Evolutionary conservation across 495 filamentous ascomycete genomes (phyloP).

Genomic region (Penicillium egyptiacum): DNA sequence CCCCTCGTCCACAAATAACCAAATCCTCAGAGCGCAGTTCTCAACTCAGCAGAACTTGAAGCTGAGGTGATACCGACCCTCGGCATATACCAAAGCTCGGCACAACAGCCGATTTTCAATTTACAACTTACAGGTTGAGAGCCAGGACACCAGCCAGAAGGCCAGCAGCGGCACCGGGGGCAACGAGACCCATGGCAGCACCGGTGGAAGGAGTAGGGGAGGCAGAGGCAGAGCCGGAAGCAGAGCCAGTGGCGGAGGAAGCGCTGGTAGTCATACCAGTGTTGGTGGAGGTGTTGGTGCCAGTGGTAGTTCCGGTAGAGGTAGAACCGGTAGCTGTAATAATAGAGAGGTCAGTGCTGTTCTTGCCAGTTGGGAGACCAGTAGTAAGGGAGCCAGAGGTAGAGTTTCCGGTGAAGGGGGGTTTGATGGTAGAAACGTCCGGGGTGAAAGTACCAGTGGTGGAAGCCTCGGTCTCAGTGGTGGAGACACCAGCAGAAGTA

Average conservation of each 20-base stretch:
- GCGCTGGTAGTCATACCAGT: slow-evolving; percentile 15
- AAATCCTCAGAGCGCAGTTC: too few relatives aligned
- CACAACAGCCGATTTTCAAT: background rate
- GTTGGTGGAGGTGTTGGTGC: slow-evolving; percentile 8
- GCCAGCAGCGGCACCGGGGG: slow-evolving; percentile 25
- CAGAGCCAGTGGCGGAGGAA: slow-evolving; percentile 8
- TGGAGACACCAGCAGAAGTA: slow-evolving; percentile 8
- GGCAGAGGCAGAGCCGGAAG: slow-evolving; percentile 14
- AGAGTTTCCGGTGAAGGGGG: background rate
- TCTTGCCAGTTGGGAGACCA: background rate
- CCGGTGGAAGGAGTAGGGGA: slow-evolving; percentile 18
- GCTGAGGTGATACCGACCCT: background rate
- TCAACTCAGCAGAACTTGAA: background rate
- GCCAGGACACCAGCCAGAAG: slow-evolving; percentile 24
- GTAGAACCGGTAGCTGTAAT: background rate
- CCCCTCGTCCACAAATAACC: background rate
- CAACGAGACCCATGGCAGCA: slow-evolving; percentile 20
- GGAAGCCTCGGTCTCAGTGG: slow-evolving; percentile 14
- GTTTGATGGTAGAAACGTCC: background rate
- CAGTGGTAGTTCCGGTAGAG: slow-evolving; percentile 4
- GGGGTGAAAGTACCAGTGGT: slow-evolving; percentile 9
- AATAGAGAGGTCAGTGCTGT: background rate
- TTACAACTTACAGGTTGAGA: slow-evolving; percentile 21
- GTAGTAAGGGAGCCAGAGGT: background rate
- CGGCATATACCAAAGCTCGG: background rate